Percentiles rank a stretch among this genome's conserved stretches.
Conservation (phyloP, 2,329 filamentous ascomycete species). For the Stemphylium beticola region DNA sequence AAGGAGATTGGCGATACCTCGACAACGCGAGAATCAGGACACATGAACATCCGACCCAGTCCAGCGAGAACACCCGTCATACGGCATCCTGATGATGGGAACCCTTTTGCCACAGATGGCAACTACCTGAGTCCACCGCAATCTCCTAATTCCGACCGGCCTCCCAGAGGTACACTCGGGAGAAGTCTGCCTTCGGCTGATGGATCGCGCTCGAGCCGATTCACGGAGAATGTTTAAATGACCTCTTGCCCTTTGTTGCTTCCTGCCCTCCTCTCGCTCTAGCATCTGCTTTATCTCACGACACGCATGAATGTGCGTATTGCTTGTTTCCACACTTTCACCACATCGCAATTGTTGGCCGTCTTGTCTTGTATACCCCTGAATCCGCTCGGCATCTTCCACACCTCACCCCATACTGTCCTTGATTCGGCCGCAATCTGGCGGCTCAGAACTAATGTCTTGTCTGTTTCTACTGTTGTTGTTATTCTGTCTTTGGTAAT, state of each 20-base stretch:
- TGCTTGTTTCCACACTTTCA: slow-evolving; percentile 17
- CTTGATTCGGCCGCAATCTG: slow-evolving; percentile 20
- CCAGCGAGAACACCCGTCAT: slow-evolving; percentile 68
- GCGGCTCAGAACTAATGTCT: slow-evolving; percentile 31
- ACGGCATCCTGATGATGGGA: slow-evolving; percentile 51
- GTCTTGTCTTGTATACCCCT: slow-evolving; percentile 31
- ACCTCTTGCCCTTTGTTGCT: slow-evolving; percentile 17
- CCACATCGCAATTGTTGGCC: slow-evolving; percentile 12
- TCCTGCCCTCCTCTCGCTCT: slow-evolving; percentile 29
- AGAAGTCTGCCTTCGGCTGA: slow-evolving; percentile 54
- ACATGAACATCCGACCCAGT: slow-evolving; percentile 54
- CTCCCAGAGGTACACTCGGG: slow-evolving; percentile 45
- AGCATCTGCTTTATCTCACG: slow-evolving; percentile 26
- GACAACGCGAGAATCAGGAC: slow-evolving; percentile 28
- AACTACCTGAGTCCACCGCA: slow-evolving; percentile 46
- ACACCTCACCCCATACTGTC: slow-evolving; percentile 28
- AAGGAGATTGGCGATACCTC: slow-evolving; percentile 39
- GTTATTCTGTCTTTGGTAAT: not conserved
- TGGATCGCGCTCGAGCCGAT: slow-evolving; percentile 54
- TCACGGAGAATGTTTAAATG: slow-evolving; percentile 55
- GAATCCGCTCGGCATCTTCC: slow-evolving; percentile 13
- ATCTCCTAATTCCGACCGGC: slow-evolving; percentile 45
- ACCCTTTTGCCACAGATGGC: slow-evolving; percentile 31
- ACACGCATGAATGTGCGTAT: slow-evolving; percentile 36
- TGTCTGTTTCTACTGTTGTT: slow-evolving; percentile 12